These are phyloP conservation scores for Rhodotorula sp. DNA, from an alignment of 1,284 basidiomycete genomes.

Conservation along the genomic window DNA sequence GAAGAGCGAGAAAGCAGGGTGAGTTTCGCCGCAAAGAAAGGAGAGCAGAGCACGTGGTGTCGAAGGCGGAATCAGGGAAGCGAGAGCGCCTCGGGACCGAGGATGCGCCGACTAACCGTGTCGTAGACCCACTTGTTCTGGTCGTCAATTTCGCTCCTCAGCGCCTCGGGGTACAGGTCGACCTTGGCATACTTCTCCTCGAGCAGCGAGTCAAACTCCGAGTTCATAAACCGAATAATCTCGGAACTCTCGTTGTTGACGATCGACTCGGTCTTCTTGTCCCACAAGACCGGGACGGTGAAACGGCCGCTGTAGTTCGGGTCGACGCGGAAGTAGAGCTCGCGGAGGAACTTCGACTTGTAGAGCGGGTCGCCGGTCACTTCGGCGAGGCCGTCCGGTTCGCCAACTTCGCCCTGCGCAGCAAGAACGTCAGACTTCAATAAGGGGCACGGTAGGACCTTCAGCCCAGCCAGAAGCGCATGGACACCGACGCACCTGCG, in stretches of 20 bases:
- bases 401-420: conserved; percentile 28
- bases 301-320: conserved; percentile 67
- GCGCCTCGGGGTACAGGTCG: conserved; percentile 73
- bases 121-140: conserved; percentile 83
- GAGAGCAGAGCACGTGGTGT: too few relatives aligned
- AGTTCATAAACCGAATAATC: conserved; percentile 89
- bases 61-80: background rate
- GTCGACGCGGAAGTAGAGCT: conserved; percentile 76
- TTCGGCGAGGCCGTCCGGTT: conserved; percentile 65
- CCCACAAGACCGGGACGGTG: conserved; percentile 89
- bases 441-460: background rate
- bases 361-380: conserved; percentile 72
- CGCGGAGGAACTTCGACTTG: conserved; percentile 69
- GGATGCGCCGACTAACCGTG: conserved; percentile 15
- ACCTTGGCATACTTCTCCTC: conserved; percentile 64
- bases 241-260: conserved; percentile 95
- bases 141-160: conserved; percentile 75
- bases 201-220: conserved; percentile 71
- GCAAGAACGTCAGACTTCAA: too few relatives aligned
- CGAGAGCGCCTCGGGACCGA: too few relatives aligned
- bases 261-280: conserved; percentile 82
- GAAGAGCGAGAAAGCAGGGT: background rate
- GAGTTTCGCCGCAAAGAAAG: background rate
- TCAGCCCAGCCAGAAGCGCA: too few relatives aligned
- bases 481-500: background rate